Conservation (phyloP, 2,329 filamentous ascomycete species). For the Xylariales sp. region DNA sequence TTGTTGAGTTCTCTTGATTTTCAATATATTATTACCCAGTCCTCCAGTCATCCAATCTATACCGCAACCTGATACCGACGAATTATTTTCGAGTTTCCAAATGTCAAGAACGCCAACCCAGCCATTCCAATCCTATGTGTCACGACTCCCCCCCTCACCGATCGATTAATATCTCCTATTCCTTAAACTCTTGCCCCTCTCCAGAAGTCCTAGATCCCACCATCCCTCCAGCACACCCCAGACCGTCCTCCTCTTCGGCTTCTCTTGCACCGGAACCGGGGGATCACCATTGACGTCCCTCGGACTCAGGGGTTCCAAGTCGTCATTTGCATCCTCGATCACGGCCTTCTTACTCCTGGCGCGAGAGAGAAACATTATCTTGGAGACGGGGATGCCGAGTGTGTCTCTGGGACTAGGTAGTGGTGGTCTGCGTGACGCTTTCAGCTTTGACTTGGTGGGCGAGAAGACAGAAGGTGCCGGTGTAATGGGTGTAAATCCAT, state of each 20-base stretch:
- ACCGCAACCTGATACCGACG: too few relatives aligned
- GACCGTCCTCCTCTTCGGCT: slow-evolving; percentile 41
- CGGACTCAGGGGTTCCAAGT: slow-evolving; percentile 21
- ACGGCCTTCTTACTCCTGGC: slow-evolving; percentile 15
- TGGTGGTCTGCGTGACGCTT: slow-evolving; percentile 14
- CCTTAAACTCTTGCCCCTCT: slow-evolving; percentile 32
- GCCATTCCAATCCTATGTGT: too few relatives aligned
- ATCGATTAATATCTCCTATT: slow-evolving; percentile 13
- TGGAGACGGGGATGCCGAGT: slow-evolving; percentile 23
- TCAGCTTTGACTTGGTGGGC: slow-evolving; percentile 5
- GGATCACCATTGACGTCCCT: slow-evolving; percentile 7
- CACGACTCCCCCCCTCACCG: too few relatives aligned
- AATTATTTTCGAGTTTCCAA: too few relatives aligned
- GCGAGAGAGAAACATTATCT: slow-evolving; percentile 11
- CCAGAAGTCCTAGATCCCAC: slow-evolving; percentile 50
- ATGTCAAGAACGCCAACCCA: too few relatives aligned
- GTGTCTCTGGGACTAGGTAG: slow-evolving; percentile 21
- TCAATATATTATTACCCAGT: too few relatives aligned
- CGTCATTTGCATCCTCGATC: slow-evolving; percentile 16
- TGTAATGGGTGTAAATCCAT: slow-evolving; percentile 24
- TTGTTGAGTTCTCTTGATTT: too few relatives aligned
- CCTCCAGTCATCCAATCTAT: too few relatives aligned
- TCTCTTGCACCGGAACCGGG: slow-evolving; percentile 14
- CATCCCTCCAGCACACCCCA: slow-evolving; percentile 46
- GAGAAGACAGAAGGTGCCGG: slow-evolving; percentile 17